These are phyloP conservation scores for Pseudodiploospora longispora DNA, from an alignment of 2,329 filamentous ascomycete species.

Conservation along the genomic window DNA sequence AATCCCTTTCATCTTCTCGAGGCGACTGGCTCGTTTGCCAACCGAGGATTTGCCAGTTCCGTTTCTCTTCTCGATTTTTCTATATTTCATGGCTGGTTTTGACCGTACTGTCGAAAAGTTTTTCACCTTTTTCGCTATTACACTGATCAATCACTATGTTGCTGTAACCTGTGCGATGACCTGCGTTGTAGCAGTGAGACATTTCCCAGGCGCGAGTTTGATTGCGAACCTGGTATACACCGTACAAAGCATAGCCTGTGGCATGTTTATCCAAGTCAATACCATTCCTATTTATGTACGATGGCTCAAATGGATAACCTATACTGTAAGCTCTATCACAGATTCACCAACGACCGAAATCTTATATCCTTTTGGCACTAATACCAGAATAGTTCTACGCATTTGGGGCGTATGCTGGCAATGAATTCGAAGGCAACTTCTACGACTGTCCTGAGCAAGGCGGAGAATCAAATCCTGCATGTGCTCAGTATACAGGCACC, in stretches of 20 bases:
- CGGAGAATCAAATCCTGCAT: conserved; percentile 55
- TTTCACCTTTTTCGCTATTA: conserved; percentile 62
- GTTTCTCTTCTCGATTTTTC: conserved; percentile 60
- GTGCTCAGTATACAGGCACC: conserved; percentile 58
- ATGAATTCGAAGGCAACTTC: conserved; percentile 64
- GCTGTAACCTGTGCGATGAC: conserved; percentile 63
- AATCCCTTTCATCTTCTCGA: conserved; percentile 60
- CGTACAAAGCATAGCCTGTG: conserved; percentile 65
- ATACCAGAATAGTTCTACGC: conserved; percentile 48
- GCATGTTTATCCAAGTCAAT: conserved; percentile 67
- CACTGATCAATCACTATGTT: conserved; percentile 64
- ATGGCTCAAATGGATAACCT: conserved; percentile 65
- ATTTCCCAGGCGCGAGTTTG: conserved; percentile 63
- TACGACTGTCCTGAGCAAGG: conserved; percentile 63
- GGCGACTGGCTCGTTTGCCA: conserved; percentile 58
- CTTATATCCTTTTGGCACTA: not conserved
- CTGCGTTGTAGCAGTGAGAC: conserved; percentile 55
- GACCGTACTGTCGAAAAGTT: conserved; percentile 55
- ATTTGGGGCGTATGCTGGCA: conserved; percentile 62
- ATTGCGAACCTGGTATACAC: conserved; percentile 68
- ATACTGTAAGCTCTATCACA: conserved; percentile 35
- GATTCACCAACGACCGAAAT: not conserved
- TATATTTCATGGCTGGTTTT: conserved; percentile 74
- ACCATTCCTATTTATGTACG: conserved; percentile 70
- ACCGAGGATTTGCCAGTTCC: conserved; percentile 69